Percentiles rank a stretch among this genome's conserved stretches.
These are phyloP conservation scores for Podila minutissima DNA, from an alignment of 192 early-diverging fungal genomes.

Conservation along the genomic window DNA sequence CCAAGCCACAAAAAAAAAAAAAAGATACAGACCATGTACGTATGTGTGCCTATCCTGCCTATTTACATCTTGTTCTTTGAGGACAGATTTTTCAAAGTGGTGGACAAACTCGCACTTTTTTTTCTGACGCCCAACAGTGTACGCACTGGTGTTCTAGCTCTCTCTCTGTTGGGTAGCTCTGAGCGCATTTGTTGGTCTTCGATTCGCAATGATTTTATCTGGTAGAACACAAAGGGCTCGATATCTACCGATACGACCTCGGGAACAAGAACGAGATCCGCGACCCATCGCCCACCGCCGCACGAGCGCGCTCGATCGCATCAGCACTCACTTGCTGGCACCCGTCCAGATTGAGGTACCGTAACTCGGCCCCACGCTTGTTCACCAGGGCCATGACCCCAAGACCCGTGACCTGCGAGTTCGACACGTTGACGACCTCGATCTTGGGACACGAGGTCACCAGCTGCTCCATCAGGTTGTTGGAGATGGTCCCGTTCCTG, in stretches of 20 bases:
- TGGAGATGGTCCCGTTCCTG: conserved; percentile 18
- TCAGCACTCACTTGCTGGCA: conserved; percentile 25
- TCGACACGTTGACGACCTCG: conserved; percentile 14
- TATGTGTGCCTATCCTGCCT: no score
- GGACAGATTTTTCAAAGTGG: no score
- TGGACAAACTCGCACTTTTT: no score
- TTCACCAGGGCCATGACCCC: conserved; percentile 34
- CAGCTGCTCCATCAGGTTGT: conserved; percentile 25
- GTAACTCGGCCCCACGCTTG: conserved; percentile 20
- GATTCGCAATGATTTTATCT: neutral
- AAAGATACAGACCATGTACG: no score
- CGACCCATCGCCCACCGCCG: conserved; percentile 12
- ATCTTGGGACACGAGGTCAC: conserved; percentile 42
- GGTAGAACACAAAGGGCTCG: neutral
- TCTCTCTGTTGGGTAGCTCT: no score
- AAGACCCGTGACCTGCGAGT: conserved; percentile 22
- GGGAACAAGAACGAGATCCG: conserved; percentile 15
- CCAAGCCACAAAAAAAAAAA: no score
- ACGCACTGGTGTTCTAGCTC: no score
- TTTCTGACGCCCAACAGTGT: no score
- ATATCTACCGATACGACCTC: conserved; percentile 10
- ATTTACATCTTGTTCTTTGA: no score
- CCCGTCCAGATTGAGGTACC: conserved; percentile 26
- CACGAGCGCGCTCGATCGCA: conserved; percentile 32
- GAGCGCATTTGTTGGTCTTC: no score